Evolutionary conservation across 1,284 basidiomycete species (phyloP).

Genomic region (Flammula alnicola): DNA sequence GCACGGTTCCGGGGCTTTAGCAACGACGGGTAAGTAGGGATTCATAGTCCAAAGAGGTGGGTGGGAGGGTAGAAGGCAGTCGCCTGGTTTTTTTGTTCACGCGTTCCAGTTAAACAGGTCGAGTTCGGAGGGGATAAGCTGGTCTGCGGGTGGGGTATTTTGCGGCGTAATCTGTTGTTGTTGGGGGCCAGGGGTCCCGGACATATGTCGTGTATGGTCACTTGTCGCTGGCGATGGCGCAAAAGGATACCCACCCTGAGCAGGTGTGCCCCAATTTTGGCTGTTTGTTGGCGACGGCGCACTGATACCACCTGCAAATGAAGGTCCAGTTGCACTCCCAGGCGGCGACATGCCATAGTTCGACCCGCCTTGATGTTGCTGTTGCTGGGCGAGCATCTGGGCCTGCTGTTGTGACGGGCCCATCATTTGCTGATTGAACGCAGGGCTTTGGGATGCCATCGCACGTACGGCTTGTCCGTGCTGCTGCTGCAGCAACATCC

Average conservation of each 20-base stretch:
- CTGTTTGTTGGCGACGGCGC: slow-evolving; percentile 40
- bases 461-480: slow-evolving; percentile 39
- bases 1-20: slow-evolving; percentile 11
- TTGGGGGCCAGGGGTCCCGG: slow-evolving; percentile 44
- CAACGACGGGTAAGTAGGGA: slow-evolving; percentile 3
- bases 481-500: slow-evolving; percentile 50
- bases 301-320: slow-evolving; percentile 30
- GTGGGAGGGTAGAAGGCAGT: neutral
- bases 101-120: slow-evolving; percentile 54
- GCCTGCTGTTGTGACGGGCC: slow-evolving; percentile 25
- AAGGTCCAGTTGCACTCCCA: slow-evolving; percentile 40
- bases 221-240: slow-evolving; percentile 33
- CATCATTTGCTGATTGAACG: slow-evolving; percentile 34
- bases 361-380: slow-evolving; percentile 31
- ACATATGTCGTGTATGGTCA: slow-evolving; percentile 47
- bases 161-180: slow-evolving; percentile 40
- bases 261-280: slow-evolving; percentile 32
- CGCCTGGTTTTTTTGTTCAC: slow-evolving; percentile 16
- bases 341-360: slow-evolving; percentile 52
- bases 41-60: neutral
- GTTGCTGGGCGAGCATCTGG: slow-evolving; percentile 27
- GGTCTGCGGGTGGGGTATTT: slow-evolving; percentile 40
- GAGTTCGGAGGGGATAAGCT: slow-evolving; percentile 42
- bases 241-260: slow-evolving; percentile 37
- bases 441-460: slow-evolving; percentile 37